Base-by-base conservation (phyloP, 2,329 filamentous ascomycete genomes). In the Penicillium sp. region DNA sequence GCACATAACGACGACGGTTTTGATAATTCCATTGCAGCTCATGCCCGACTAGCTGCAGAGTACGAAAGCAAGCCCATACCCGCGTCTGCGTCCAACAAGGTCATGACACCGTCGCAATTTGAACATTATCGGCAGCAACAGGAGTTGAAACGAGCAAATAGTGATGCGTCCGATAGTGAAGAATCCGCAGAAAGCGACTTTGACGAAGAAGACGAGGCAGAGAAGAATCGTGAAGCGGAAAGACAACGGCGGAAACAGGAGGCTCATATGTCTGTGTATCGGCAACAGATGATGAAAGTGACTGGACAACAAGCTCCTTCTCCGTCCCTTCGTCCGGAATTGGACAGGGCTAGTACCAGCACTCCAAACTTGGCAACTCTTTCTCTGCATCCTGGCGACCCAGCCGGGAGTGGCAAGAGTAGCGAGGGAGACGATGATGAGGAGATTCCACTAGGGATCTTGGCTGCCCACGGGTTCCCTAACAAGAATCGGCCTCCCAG, bases 251-350 rank as follows among this genome's bases (percentile, higher is more conserved):
- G 88, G 70, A 95, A 93, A 81, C 93, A 97, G 74, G 92, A 96
- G 76, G 93, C 93, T 13, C 92, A 95, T 74, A 89, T 97, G 82
- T 86, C 92, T 1, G 90, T 96, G 1, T 96, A 96, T 76, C 87
- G 93, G 61, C 93, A 97, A 75, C 91, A 95, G 77, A 97, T 96
- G 93, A 96, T 94, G 91, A 96, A 96, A 78, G 90, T 95, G 31
- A 96, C 92, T 0, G 93, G 93, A 52, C 91, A 94, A 69, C 80
- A 87, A 23, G 76, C 83, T 5, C 76, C 83, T 11, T 78, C 80
- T 47, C 75, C 83, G 15, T 72, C 80, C 11, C 76, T 83, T 29
- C 85, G 87, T n/a, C 83, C 86, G 15, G 79, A 81, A 54, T 76
- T 89, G 64, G 82, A 84, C 19, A 80, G 84, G 38, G 87, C 86